Percentiles rank a stretch among this genome's conserved stretches.
Conservation (phyloP, 139 green algal species). For the Tetradesmus obliquus region DNA sequence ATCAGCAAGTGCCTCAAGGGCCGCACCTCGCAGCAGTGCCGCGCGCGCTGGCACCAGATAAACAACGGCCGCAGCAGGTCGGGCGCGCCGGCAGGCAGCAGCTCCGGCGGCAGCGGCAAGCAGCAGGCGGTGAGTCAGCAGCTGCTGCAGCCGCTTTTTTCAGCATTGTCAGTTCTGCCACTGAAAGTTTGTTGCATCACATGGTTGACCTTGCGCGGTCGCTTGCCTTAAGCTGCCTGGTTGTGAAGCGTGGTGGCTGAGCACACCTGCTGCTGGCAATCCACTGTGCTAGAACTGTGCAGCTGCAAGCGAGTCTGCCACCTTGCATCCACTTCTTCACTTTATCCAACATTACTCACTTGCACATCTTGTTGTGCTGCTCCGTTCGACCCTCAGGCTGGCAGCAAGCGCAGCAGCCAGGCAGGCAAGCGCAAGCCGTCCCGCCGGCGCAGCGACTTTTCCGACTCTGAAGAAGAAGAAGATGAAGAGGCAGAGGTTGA, state of each 20-base stretch:
- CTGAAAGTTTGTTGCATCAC: no score
- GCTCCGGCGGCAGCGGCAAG: background rate
- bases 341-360: background rate
- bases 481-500: conserved; percentile 20
- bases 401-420: background rate
- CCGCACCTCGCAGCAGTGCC: conserved; percentile 88
- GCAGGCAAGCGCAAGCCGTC: conserved; percentile 21
- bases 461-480: conserved; percentile 16
- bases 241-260: no score
- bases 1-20: conserved; percentile 72
- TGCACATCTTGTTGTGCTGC: background rate
- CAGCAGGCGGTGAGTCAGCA: background rate
- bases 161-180: no score
- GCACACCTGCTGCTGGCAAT: no score
- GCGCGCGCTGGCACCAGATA: conserved; percentile 80
- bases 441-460: conserved; percentile 7
- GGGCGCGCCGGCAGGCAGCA: background rate
- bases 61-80: conserved; percentile 14
- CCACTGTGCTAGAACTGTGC: no score
- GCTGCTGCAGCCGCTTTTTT: background rate
- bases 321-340: no score
- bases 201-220: no score
- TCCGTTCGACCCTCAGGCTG: background rate
- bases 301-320: no score
- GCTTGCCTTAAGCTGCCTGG: no score